Evolutionary conservation across 2,329 filamentous ascomycete genomes (phyloP).

Genomic region (Dactylellina leptospora): DNA sequence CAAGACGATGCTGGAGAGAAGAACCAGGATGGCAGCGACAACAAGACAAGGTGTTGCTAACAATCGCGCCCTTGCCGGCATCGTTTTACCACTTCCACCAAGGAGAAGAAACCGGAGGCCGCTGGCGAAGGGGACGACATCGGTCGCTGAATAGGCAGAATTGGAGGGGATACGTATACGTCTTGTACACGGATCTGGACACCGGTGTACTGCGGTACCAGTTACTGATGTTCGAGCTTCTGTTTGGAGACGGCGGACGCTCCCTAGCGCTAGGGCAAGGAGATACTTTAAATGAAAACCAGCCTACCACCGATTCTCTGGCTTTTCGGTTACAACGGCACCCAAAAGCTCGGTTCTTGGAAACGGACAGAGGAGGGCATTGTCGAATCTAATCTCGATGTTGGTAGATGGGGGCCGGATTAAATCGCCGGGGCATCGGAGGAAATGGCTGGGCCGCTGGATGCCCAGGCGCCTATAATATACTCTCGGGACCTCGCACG

Average conservation of each 20-base stretch:
- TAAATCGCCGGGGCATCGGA: constrained; percentile 6
- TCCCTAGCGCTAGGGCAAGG: too few relatives aligned
- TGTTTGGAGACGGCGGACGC: too few relatives aligned
- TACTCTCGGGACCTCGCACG: too few relatives aligned
- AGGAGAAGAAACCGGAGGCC: constrained; percentile 11
- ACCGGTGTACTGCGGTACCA: background rate
- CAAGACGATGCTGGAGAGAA: constrained; percentile 33
- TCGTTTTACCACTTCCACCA: constrained; percentile 41
- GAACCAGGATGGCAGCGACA: constrained; percentile 16
- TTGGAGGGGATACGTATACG: too few relatives aligned
- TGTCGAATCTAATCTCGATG: background rate
- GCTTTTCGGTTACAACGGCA: constrained; percentile 29
- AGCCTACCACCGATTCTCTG: constrained; percentile 8
- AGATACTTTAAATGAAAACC: background rate
- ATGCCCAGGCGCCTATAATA: background rate
- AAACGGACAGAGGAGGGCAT: constrained; percentile 8
- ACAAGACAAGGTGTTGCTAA: constrained; percentile 11
- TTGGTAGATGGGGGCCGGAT: background rate
- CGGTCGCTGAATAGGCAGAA: constrained; percentile 23
- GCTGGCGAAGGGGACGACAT: constrained; percentile 27
- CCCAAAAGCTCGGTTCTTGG: constrained; percentile 40
- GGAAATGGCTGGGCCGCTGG: constrained; percentile 5
- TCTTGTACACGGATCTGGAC: background rate
- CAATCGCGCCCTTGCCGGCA: constrained; percentile 20
- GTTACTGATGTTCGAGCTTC: background rate